Evolutionary conservation across 1,284 basidiomycete genomes (phyloP).

Genomic region (Boletellus sp.): DNA sequence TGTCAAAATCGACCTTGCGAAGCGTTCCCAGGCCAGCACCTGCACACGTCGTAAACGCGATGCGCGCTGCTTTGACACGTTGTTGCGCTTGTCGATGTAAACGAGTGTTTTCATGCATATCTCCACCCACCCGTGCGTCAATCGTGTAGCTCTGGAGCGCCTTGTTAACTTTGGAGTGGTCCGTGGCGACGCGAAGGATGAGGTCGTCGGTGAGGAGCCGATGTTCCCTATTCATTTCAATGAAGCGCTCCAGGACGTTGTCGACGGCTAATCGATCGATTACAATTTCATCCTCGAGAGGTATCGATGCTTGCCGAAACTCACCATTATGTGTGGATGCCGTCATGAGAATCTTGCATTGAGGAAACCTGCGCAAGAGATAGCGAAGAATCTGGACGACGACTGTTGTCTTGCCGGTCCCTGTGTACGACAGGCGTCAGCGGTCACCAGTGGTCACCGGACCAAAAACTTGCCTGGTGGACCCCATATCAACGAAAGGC

Average conservation of each 20-base stretch:
- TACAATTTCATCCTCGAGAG: neutral
- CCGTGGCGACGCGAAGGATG: conserved; percentile 63
- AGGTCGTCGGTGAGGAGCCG: conserved; percentile 47
- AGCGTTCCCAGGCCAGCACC: conserved; percentile 59
- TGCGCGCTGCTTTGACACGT: conserved; percentile 49
- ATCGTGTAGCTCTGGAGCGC: conserved; percentile 55
- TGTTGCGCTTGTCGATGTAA: conserved; percentile 56
- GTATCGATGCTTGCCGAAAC: neutral
- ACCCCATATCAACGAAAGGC: conserved; percentile 60
- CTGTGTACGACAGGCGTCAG: conserved; percentile 27
- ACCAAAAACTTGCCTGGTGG: conserved; percentile 47
- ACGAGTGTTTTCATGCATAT: conserved; percentile 55
- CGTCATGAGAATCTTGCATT: conserved; percentile 57
- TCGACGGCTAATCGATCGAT: conserved; percentile 50
- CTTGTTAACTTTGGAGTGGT: conserved; percentile 57
- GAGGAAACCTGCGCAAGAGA: conserved; percentile 37
- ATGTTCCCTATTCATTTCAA: conserved; percentile 41
- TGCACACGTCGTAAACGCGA: conserved; percentile 64
- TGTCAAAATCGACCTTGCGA: conserved; percentile 53
- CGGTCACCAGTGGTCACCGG: neutral
- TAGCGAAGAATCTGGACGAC: conserved; percentile 55
- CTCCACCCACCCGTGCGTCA: conserved; percentile 57
- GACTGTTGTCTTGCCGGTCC: conserved; percentile 68
- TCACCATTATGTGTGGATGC: conserved; percentile 66
- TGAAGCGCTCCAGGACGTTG: conserved; percentile 63